phyloP scores from a whole-genome alignment of 176 grass and related monocot species.

The Juncus effusus region DNA sequence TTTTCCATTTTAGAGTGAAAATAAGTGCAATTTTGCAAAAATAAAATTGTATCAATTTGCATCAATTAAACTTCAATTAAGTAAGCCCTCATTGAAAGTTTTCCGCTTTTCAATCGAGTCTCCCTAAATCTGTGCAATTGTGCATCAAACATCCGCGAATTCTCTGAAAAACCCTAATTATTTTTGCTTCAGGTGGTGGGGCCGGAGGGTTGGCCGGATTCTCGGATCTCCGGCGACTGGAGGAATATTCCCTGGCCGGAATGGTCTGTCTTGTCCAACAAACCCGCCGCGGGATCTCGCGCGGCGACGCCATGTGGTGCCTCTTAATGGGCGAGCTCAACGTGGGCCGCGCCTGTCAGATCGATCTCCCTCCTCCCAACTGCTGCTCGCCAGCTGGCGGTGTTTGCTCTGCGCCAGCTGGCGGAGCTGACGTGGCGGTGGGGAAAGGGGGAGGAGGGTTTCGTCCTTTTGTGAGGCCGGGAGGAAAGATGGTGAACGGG shows the following conservation, averaged over 20 bases:
- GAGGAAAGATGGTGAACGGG: background rate
- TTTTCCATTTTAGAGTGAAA: no score
- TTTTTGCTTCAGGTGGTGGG: background rate
- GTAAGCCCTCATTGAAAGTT: no score
- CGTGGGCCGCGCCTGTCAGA: slow-evolving; percentile 55
- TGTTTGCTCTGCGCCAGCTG: no score
- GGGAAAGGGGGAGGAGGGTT: slow-evolving; percentile 13
- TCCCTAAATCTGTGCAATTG: no score
- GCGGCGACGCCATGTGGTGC: slow-evolving; percentile 92
- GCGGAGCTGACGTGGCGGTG: background rate
- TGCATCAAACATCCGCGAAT: no score
- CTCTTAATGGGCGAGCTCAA: slow-evolving; percentile 79
- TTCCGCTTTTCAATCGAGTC: no score
- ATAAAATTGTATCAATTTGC: no score
- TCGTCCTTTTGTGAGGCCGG: slow-evolving; percentile 18
- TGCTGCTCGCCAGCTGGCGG: slow-evolving; percentile 13
- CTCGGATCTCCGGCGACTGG: slow-evolving; percentile 66
- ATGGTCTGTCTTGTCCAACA: slow-evolving; percentile 88
- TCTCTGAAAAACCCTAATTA: no score
- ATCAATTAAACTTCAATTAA: no score
- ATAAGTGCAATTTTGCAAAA: no score
- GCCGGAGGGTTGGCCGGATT: slow-evolving; percentile 25
- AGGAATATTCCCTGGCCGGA: slow-evolving; percentile 86
- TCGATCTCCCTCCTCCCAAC: slow-evolving; percentile 20
- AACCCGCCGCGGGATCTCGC: slow-evolving; percentile 53